phyloP scores from a whole-genome alignment of 495 filamentous ascomycete genomes.

The Xylaria acuta region DNA sequence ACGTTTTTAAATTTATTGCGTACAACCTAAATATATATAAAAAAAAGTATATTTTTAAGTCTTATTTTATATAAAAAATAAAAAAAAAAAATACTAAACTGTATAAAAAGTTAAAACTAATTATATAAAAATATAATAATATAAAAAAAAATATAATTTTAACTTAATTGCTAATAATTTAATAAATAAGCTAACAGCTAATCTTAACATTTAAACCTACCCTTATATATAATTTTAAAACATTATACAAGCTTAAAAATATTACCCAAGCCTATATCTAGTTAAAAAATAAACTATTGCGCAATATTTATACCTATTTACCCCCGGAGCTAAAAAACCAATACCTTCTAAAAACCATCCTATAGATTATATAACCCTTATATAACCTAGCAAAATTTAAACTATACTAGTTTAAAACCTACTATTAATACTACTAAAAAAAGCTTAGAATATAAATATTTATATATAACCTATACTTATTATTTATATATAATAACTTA shows the following conservation, averaged over 20 bases:
- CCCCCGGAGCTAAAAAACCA: background rate
- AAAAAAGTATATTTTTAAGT: too few relatives aligned
- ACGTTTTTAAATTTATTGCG: background rate
- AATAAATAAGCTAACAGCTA: constrained; percentile 4
- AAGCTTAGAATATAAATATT: background rate
- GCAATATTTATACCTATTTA: too few relatives aligned
- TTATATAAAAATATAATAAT: constrained; percentile 14
- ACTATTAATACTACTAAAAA: background rate
- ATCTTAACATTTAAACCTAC: background rate
- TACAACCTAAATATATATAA: too few relatives aligned
- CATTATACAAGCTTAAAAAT: background rate
- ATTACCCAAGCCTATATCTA: background rate
- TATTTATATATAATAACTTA: background rate
- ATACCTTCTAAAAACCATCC: background rate
- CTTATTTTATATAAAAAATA: too few relatives aligned
- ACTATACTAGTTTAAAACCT: background rate
- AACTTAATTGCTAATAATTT: constrained; percentile 7
- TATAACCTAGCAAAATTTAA: background rate
- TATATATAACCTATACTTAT: background rate
- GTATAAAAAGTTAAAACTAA: too few relatives aligned
- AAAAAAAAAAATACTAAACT: too few relatives aligned
- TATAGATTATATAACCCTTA: constrained; percentile 11
- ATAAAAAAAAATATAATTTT: background rate
- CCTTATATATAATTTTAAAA: background rate
- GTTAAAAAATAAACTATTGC: too few relatives aligned